Evolutionary conservation across 2,329 filamentous ascomycete species (phyloP).

Genomic region (Claviceps arundinis): DNA sequence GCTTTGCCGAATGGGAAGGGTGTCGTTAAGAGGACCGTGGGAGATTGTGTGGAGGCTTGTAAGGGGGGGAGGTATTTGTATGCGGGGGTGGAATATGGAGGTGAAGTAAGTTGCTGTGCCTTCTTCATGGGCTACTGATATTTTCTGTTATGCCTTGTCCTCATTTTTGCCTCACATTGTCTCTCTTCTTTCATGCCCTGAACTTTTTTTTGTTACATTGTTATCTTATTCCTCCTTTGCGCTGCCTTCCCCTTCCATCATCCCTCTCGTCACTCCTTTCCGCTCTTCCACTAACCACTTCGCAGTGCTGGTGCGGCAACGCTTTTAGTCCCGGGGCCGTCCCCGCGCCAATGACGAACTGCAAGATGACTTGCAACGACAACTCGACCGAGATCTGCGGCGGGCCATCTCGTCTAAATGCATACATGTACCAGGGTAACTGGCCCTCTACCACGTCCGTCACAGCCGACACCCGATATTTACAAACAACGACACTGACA

Average conservation of each 20-base stretch:
- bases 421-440: constrained; percentile 16
- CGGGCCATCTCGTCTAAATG: constrained; percentile 20
- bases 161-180: too few species aligned
- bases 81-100: constrained; percentile 26
- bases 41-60: constrained; percentile 21
- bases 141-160: background rate
- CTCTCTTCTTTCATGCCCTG: too few species aligned
- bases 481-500: constrained; percentile 9
- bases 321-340: constrained; percentile 14
- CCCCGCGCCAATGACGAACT: constrained; percentile 17
- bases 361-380: constrained; percentile 22
- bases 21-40: constrained; percentile 18
- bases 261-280: background rate
- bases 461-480: constrained; percentile 15
- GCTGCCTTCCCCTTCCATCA: background rate
- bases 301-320: constrained; percentile 25
- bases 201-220: background rate
- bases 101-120: constrained; percentile 15
- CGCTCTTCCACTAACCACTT: background rate
- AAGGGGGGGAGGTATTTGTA: constrained; percentile 14
- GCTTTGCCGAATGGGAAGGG: constrained; percentile 17
- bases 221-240: background rate
- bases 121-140: too few species aligned
- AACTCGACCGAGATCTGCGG: constrained; percentile 25
- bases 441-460: constrained; percentile 14